Evolutionary conservation across 768 basidiomycete genomes (phyloP), one percentile per base, ranked within the genome.

Genomic region (Hygrophorus pudorinus): DNA sequence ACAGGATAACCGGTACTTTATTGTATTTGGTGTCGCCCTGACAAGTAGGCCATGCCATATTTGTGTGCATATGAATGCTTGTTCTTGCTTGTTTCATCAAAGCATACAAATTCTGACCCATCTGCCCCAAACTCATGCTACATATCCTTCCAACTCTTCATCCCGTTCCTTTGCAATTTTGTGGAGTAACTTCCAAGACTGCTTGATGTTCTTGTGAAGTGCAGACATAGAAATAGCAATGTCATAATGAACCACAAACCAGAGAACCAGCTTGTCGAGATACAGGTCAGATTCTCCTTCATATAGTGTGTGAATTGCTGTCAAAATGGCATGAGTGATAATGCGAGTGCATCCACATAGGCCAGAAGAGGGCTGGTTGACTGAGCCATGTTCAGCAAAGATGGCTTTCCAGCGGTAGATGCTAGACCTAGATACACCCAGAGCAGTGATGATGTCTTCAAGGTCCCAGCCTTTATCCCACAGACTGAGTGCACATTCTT

Each of bases 1-100:
- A n/a, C n/a, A n/a, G n/a, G n/a, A n/a, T n/a, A n/a, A n/a, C n/a
- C n/a, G n/a, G n/a, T n/a, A n/a, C n/a, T n/a, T n/a, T n/a, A n/a
- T n/a, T n/a, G n/a, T n/a, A n/a, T n/a, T n/a, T n/a, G n/a, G n/a
- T n/a, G n/a, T n/a, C n/a, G n/a, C n/a, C n/a, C n/a, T n/a, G n/a
- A n/a, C n/a, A n/a, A n/a, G n/a, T n/a, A n/a, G n/a, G n/a, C n/a
- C n/a, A n/a, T n/a, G n/a, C n/a, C n/a, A n/a, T n/a, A n/a, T n/a
- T n/a, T n/a, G n/a, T n/a, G n/a, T 18, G 53, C 47, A 39, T 53
- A 55, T n/a, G 54, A 59, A 1, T 48, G 45, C 35, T 61, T 55
- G 38, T 63, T 56, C 46, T 60, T 61, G 16, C 52, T 58, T 14
- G 52, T 50, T 36, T 61, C 53, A 43, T 61, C 60, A 42, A 63